Evolutionary conservation across 805 yeast species (phyloP), one percentile per base, ranked within the genome.

Genomic region (Yarrowia sp.): DNA sequence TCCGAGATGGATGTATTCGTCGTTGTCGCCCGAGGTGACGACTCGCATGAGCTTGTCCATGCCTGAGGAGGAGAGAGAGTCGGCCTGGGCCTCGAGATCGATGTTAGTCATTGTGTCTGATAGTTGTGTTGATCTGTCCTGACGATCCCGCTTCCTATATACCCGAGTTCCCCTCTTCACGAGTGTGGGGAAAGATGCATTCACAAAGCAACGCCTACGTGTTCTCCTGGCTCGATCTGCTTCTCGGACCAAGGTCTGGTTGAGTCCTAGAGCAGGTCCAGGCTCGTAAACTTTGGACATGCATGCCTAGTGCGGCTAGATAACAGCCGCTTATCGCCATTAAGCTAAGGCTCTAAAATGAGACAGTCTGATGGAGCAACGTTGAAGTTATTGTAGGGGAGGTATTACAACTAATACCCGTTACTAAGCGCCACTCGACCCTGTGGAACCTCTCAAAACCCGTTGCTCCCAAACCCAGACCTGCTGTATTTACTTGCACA

Each of bases 1-100:
- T 2, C 94, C 96, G 63, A 88, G 79, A 64, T 76, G 82, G 62
- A 88, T 77, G 68, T 81, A 84, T 39, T 84, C 86, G 46, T 84
- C 84, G 66, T 85, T 86, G 2, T 71, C 75, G 18, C 80, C 81
- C 6, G 73, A 65, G 2, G 77, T 74, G 63, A 66, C 69, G 25
- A 77, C 69, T 62, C 70, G 12, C 61, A 55, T 55, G 35, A 55
- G 25, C 27, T 55, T 38, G 29, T 55, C 61, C 36, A 29, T 29
- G 2, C 36, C 38, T 1, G 38, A 19, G 6, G 61, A 55, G 1
- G 61, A 55, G 3, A 38, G 47, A 14, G 61, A 55, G 29, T 55
- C 61, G 1, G 6, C 25, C 27, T 47, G 47, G 6, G 35, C 14
- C 29, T 55, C 61, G 14, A 55, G 61, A 12, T 55, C 61, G 38